A percentile compares a stretch with the other conserved stretches of the same genome.
phyloP scores from a whole-genome alignment of 1,284 basidiomycete genomes.

The Paramarasmius palmivorus region DNA sequence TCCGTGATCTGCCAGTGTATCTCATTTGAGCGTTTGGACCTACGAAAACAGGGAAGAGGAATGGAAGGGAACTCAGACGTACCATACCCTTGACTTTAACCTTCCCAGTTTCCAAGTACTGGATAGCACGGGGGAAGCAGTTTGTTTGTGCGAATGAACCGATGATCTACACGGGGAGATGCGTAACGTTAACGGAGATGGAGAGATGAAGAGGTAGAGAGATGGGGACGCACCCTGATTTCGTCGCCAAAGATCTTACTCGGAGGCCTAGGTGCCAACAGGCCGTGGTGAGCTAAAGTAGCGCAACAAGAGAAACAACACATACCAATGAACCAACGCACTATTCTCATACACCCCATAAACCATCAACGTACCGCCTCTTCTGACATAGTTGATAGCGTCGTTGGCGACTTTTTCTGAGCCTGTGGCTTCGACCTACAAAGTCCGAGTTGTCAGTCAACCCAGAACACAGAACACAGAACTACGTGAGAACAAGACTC shows the following conservation, averaged over 20 bases:
- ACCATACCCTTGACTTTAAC: constrained; percentile 84
- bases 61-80: constrained; percentile 15
- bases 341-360: constrained; percentile 78
- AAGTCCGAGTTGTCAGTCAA: background rate
- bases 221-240: constrained; percentile 63
- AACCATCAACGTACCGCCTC: constrained; percentile 75
- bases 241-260: constrained; percentile 80
- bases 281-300: background rate
- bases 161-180: constrained; percentile 58
- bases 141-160: constrained; percentile 84
- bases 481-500: constrained; percentile 17
- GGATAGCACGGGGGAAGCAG: constrained; percentile 87
- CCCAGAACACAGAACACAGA: background rate
- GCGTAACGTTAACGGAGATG: background rate
- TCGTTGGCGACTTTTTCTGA: constrained; percentile 80
- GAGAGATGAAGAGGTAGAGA: background rate
- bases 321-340: constrained; percentile 72
- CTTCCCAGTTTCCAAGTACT: constrained; percentile 85
- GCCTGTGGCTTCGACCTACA: constrained; percentile 85
- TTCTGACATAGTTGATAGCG: constrained; percentile 80
- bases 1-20: constrained; percentile 58
- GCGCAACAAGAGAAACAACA: constrained; percentile 61
- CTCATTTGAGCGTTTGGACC: background rate
- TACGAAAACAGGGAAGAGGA: background rate
- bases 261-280: constrained; percentile 14